Conservation (phyloP, 1,284 basidiomycete genomes). For the Ganoderma lucidum region DNA sequence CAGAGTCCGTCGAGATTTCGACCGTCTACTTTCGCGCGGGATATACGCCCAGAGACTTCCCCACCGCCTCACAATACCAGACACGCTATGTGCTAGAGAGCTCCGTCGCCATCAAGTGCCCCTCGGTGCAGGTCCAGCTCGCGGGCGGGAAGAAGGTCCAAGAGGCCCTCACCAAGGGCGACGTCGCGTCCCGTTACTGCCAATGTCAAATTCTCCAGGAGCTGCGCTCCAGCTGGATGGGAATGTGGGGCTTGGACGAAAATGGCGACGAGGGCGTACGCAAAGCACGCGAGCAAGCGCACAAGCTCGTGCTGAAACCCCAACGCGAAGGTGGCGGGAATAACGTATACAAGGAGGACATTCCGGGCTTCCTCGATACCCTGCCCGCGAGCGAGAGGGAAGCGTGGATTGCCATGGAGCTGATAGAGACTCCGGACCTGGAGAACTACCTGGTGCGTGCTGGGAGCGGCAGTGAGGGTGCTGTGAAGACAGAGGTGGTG, state of each 20-base stretch:
- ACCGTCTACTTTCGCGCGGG: constrained; percentile 53
- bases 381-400: constrained; percentile 65
- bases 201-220: constrained; percentile 50
- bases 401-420: constrained; percentile 95
- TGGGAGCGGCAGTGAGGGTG: constrained; percentile 40
- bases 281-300: constrained; percentile 68
- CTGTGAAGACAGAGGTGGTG: constrained; percentile 74
- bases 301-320: constrained; percentile 89
- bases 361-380: constrained; percentile 77
- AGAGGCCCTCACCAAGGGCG: constrained; percentile 82
- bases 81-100: constrained; percentile 83
- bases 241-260: constrained; percentile 48
- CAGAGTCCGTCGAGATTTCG: constrained; percentile 40
- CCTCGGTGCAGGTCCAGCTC: constrained; percentile 89
- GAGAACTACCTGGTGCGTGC: constrained; percentile 82
- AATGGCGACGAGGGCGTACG: constrained; percentile 79
- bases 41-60: constrained; percentile 89
- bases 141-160: constrained; percentile 98
- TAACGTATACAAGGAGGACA: constrained; percentile 90
- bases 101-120: constrained; percentile 92
- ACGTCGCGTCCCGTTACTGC: constrained; percentile 80
- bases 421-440: constrained; percentile 81
- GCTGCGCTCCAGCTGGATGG: constrained; percentile 38
- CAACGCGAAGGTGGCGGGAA: constrained; percentile 98
- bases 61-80: constrained; percentile 64